phyloP scores from a whole-genome alignment of 2,329 filamentous ascomycete species.

The Seiridium cupressi region DNA sequence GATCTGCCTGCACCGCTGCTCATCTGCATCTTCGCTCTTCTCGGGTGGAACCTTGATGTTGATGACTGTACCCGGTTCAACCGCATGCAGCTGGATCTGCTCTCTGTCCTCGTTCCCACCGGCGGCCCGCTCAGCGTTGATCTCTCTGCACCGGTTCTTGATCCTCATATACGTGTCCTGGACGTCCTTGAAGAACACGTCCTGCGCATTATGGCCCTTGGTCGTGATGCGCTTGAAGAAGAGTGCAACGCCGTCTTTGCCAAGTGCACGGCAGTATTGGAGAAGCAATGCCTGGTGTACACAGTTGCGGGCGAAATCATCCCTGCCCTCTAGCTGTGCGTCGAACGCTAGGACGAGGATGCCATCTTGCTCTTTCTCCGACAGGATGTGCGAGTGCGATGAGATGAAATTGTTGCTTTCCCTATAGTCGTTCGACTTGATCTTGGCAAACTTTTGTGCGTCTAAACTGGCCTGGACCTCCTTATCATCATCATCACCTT shows the following conservation, averaged over 20 bases:
- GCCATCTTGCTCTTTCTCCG: slow-evolving; percentile 86
- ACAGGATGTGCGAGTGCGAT: slow-evolving; percentile 74
- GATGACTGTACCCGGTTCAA: slow-evolving; percentile 89
- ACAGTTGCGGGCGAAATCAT: slow-evolving; percentile 77
- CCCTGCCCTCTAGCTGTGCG: slow-evolving; percentile 72
- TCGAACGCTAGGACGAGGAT: slow-evolving; percentile 91
- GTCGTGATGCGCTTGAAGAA: slow-evolving; percentile 98
- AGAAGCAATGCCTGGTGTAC: slow-evolving; percentile 91
- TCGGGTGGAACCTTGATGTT: slow-evolving; percentile 78
- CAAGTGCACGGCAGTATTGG: slow-evolving; percentile 91
- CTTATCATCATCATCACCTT: slow-evolving; percentile 62
- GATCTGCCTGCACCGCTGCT: slow-evolving; percentile 65
- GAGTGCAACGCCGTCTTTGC: slow-evolving; percentile 80
- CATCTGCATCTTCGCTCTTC: slow-evolving; percentile 64
- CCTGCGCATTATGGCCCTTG: slow-evolving; percentile 82
- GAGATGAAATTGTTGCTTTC: slow-evolving; percentile 73
- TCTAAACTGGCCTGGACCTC: slow-evolving; percentile 73
- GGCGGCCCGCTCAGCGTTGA: slow-evolving; percentile 54
- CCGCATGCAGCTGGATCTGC: slow-evolving; percentile 95
- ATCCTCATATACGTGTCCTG: slow-evolving; percentile 84
- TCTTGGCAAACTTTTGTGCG: slow-evolving; percentile 78
- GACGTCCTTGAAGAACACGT: slow-evolving; percentile 90
- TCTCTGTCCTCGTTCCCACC: slow-evolving; percentile 69
- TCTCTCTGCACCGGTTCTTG: slow-evolving; percentile 71
- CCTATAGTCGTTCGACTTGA: slow-evolving; percentile 73